Base-by-base conservation (phyloP, 164 flowering plant species). In the Paratinospora sagittata region DNA sequence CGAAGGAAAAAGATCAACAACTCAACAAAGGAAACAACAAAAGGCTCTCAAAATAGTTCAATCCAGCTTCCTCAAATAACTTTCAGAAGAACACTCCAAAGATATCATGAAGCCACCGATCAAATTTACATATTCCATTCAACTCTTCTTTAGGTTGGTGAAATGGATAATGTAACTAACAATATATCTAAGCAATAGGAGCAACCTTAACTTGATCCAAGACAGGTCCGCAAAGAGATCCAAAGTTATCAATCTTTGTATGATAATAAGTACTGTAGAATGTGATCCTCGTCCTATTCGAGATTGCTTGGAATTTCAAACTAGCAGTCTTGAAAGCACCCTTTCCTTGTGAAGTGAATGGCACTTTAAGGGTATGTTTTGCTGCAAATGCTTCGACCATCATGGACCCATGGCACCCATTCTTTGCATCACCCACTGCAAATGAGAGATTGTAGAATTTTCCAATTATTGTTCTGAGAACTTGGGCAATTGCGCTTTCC, bases 401-500 rank as follows among this genome's bases (percentile, higher is more conserved):
- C 67, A 65, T 65, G 6, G 49, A 36, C 3, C 67, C 67, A 65
- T 65, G 67, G 39, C 67, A 65, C 23, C 67, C 67, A 36, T 65
- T 65, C 67, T 17, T 65, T 17, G 67, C 45, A 36, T 36, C 67
- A 14, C 67, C 67, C 3, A 65, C 26, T 17, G 67, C 17, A 16
- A 65, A 65, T 8, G 67, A 19, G 67, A 65, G 67, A 2, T 36
- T n/a, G 45, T 65, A 65, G 43, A 17, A 21, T 36, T 36, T 65
- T 45, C 37, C 4, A 16, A 27, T 19, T 6, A 34, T 12, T 65
- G 67, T 65, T 14, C 67, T 65, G 23, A 65, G 9, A 27, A 65
- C 43, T 65, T 65, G 45, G n/a, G 67, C 67, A 17, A 65, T 65
- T 9, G 67, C 67, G 19, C 67, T 65, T 39, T 65, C 67, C 45